Base-by-base conservation (phyloP, 2,329 filamentous ascomycete genomes). In the Chaetomium strumarium region DNA sequence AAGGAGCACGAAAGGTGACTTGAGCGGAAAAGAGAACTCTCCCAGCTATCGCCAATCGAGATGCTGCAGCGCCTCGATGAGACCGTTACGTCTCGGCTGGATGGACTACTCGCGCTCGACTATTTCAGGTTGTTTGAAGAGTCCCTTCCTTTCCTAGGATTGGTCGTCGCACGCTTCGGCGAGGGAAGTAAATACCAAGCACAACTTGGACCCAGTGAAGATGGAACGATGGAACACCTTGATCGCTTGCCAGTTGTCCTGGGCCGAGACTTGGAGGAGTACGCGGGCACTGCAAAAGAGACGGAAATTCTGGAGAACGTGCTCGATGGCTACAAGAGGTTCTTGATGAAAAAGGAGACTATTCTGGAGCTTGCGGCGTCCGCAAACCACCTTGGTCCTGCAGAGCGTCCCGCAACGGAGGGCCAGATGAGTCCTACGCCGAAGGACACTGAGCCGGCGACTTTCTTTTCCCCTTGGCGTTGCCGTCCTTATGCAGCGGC, bases 31-130 rank as follows among this genome's bases (percentile, higher is more conserved):
- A 20, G 33, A 16, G 14, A 29, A 24, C 46, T 59, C 10, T 50
- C 55, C 1, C 51, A 56, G 39, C 48, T 65, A 13, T 61, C 58
- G 10, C 58, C 62, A 4, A 17, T 64, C 19, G 56, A 61, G 36
- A 58, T 62, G 34, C 51, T 65, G 9, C 55, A 60, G 36, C 47
- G 61, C 14, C 46, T 65, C 1, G 62, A 62, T 34, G 49, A 62
- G 5, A 56, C 56, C 1, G 57, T 61, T 30, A 52, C 53, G 8
- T 49, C 55, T 1, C 51, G 62, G 30, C 24, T 65, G 6, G 56
- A 61, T 11, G 62, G 57, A 9, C 44, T 62, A 10, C 57, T 66
- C 9, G 51, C 58, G 5, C 52, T 65, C 10, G 56, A 65, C 38
- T 63, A 62, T 43, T 61, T 65, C 33, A 19, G 42, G 29, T 52